phyloP scores from a whole-genome alignment of 306 rosid species.

The Fragaria vesca region DNA sequence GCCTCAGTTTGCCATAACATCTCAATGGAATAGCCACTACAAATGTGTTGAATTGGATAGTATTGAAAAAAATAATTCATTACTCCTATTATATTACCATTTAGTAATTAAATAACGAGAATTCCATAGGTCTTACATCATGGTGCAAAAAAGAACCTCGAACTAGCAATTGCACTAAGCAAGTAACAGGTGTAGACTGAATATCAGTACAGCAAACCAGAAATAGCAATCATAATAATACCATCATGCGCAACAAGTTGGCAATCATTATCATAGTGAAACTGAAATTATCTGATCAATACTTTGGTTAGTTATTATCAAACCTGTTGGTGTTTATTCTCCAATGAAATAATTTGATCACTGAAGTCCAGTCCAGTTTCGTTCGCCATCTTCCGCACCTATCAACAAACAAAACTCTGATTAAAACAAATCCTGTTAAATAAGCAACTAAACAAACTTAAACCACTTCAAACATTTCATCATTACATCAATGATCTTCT shows the following conservation, averaged over 20 bases:
- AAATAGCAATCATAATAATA: background rate
- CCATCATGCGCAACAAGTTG: background rate
- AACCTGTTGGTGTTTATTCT: conserved; percentile 80
- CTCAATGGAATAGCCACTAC: background rate
- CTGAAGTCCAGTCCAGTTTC: conserved; percentile 92
- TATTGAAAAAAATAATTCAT: background rate
- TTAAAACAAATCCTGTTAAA: conserved; percentile 11
- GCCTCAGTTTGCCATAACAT: background rate
- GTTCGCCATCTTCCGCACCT: conserved; percentile 84
- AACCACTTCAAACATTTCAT: conserved; percentile 4
- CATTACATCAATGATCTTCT: conserved; percentile 75
- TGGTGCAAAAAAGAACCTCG: background rate
- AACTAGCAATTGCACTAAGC: background rate
- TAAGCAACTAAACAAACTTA: conserved; percentile 20
- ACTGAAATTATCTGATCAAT: background rate
- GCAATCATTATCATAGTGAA: background rate
- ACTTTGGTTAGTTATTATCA: conserved; percentile 4
- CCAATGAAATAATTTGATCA: conserved; percentile 73
- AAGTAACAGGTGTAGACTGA: background rate
- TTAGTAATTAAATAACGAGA: background rate
- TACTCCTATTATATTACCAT: background rate
- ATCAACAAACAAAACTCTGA: conserved; percentile 15
- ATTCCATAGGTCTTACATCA: background rate
- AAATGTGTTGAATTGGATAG: background rate
- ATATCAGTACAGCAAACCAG: background rate